These are phyloP conservation scores for Bipolaris bicolor DNA, from an alignment of 2,329 filamentous ascomycete genomes.

Conservation along the genomic window DNA sequence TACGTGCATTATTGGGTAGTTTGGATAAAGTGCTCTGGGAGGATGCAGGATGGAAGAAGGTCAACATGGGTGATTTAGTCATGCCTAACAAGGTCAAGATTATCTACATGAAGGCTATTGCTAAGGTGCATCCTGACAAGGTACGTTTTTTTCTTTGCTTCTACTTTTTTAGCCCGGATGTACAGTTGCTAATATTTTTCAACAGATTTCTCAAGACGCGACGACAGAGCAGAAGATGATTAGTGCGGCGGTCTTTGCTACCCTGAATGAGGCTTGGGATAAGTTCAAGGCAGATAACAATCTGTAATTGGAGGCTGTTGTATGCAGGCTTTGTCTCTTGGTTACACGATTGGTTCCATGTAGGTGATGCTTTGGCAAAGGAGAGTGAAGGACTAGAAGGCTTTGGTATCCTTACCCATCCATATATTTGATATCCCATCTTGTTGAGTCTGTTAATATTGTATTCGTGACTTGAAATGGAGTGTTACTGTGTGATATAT, in stretches of 20 bases:
- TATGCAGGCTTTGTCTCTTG: not conserved
- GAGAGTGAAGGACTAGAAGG: too few relatives aligned
- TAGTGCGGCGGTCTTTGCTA: constrained; percentile 68
- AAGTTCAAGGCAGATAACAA: constrained; percentile 69
- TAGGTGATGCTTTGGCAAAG: not conserved
- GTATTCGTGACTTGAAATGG: too few relatives aligned
- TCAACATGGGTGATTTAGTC: constrained; percentile 90
- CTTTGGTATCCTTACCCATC: too few relatives aligned
- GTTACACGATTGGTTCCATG: not conserved
- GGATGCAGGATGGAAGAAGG: constrained; percentile 93
- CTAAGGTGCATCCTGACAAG: constrained; percentile 98
- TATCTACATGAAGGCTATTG: constrained; percentile 98
- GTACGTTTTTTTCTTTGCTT: constrained; percentile 57
- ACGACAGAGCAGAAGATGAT: constrained; percentile 72
- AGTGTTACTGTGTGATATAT: too few relatives aligned
- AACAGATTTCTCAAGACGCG: constrained; percentile 64
- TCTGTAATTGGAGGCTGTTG: constrained; percentile 13
- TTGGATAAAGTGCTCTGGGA: constrained; percentile 91
- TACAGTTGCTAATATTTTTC: constrained; percentile 18
- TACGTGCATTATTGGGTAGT: constrained; percentile 84
- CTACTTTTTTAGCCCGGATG: too few relatives aligned
- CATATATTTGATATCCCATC: not conserved
- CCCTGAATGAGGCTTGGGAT: constrained; percentile 71
- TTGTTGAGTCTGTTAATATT: too few relatives aligned
- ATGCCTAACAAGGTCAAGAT: constrained; percentile 96